Conservation (phyloP, 2,329 filamentous ascomycete genomes). For the Aspergillaceae sp. region DNA sequence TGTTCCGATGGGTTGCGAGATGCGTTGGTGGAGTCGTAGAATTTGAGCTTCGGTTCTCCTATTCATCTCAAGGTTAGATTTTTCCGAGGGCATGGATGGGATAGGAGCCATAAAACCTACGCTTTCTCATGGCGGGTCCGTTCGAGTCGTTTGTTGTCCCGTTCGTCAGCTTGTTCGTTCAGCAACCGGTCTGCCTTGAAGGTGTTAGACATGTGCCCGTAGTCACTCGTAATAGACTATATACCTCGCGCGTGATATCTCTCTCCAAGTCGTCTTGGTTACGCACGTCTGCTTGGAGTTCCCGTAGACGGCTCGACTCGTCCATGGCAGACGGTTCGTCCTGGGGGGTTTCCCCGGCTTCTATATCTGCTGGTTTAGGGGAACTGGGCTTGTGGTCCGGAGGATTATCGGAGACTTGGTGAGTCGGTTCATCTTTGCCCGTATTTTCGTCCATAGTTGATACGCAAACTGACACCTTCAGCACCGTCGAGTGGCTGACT, state of each 20-base stretch:
- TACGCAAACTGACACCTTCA: too few species aligned
- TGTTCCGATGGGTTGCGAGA: constrained; percentile 47
- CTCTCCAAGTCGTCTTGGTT: constrained; percentile 86
- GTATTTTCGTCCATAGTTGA: too few species aligned
- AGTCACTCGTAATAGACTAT: background rate
- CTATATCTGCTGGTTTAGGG: background rate
- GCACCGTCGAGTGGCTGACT: too few species aligned
- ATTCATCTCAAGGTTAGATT: too few species aligned
- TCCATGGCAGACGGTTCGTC: constrained; percentile 24
- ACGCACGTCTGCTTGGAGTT: constrained; percentile 60
- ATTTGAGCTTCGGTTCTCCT: constrained; percentile 57
- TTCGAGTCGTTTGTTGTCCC: constrained; percentile 55
- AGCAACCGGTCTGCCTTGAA: constrained; percentile 51
- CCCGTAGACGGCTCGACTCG: constrained; percentile 53
- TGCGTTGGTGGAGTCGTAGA: constrained; percentile 48
- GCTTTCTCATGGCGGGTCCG: constrained; percentile 45
- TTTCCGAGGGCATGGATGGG: too few species aligned
- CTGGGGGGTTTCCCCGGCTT: background rate
- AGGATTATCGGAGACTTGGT: too few species aligned
- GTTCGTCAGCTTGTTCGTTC: constrained; percentile 54
- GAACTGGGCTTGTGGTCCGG: background rate
- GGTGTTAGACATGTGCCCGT: background rate
- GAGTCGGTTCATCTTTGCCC: too few species aligned
- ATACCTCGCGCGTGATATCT: constrained; percentile 60
- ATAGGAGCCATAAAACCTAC: constrained; percentile 15